Percentiles rank a stretch among this genome's conserved stretches.
Evolutionary conservation across 805 yeast genomes (phyloP).

Genomic region (Komagataella kurtzmanii): DNA sequence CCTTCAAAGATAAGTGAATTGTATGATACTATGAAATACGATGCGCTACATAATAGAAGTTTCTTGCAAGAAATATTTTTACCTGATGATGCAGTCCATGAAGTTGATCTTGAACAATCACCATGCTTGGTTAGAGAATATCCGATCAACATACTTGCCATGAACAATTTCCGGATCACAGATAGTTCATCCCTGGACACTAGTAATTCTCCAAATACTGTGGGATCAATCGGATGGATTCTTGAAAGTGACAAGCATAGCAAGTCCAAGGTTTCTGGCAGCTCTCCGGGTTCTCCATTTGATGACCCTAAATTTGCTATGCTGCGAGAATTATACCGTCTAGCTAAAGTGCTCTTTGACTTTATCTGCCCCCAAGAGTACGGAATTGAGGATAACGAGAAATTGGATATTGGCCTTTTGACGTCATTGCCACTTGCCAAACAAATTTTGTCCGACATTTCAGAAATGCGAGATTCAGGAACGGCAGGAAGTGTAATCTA

Average conservation of each 20-base stretch:
- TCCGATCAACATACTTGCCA: slow-evolving; percentile 63
- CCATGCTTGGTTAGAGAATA: slow-evolving; percentile 52
- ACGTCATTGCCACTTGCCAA: slow-evolving; percentile 90
- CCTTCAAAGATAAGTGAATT: slow-evolving; percentile 94
- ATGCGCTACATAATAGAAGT: slow-evolving; percentile 88
- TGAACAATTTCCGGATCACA: slow-evolving; percentile 61
- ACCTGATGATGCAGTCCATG: slow-evolving; percentile 34
- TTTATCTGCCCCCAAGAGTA: slow-evolving; percentile 98
- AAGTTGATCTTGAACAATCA: slow-evolving; percentile 28
- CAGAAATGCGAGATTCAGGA: slow-evolving; percentile 63
- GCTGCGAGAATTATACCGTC: slow-evolving; percentile 74
- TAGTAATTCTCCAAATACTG: slow-evolving; percentile 17
- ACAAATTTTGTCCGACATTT: slow-evolving; percentile 71
- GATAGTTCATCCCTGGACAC: slow-evolving; percentile 15
- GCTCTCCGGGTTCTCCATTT: slow-evolving; percentile 32
- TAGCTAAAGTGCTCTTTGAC: slow-evolving; percentile 89
- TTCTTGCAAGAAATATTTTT: slow-evolving; percentile 76
- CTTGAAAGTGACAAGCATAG: slow-evolving; percentile 14
- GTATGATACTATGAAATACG: slow-evolving; percentile 97
- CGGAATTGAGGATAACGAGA: slow-evolving; percentile 92
- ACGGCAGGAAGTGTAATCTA: slow-evolving; percentile 79
- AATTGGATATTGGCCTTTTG: slow-evolving; percentile 86
- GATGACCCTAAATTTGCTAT: slow-evolving; percentile 71
- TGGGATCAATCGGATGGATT: slow-evolving; percentile 69
- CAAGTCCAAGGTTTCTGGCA: slow-evolving; percentile 10